These are phyloP conservation scores for Cryphonectria naterciae DNA, from an alignment of 2,329 filamentous ascomycete species.

Conservation along the genomic window DNA sequence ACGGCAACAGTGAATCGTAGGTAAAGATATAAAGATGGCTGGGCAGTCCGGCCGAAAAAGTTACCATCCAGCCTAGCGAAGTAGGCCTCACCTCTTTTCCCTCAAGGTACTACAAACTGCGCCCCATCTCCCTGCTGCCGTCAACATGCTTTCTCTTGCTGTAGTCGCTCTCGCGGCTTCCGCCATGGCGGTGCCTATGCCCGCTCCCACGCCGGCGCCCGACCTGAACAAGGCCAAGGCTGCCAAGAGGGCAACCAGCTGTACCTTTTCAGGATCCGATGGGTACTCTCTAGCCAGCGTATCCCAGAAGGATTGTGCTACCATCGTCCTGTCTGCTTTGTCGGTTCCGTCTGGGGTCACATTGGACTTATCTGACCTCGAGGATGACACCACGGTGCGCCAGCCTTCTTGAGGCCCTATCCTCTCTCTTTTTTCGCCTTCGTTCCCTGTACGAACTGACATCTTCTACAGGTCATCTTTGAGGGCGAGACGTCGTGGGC, in stretches of 20 bases:
- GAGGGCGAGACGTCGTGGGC: constrained; percentile 67
- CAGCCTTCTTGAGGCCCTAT: constrained; percentile 44
- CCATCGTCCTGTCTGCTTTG: constrained; percentile 56
- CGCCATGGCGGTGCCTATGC: constrained; percentile 24
- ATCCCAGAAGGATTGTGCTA: constrained; percentile 54
- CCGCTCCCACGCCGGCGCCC: constrained; percentile 18
- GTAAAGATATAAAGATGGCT: constrained; percentile 9
- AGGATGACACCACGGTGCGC: constrained; percentile 40
- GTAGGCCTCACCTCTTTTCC: constrained; percentile 3
- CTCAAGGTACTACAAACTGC: neutral
- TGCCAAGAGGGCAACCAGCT: constrained; percentile 38
- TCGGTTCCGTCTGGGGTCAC: constrained; percentile 61
- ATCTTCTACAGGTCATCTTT: constrained; percentile 55
- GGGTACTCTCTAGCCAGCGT: constrained; percentile 45
- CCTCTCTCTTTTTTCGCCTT: too few relatives aligned
- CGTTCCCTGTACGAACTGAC: constrained; percentile 17
- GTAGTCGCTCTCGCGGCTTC: constrained; percentile 28
- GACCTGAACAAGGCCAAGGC: constrained; percentile 17
- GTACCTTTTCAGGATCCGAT: constrained; percentile 59
- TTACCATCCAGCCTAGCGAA: neutral
- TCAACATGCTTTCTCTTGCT: constrained; percentile 21
- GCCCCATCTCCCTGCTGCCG: neutral
- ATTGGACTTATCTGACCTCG: constrained; percentile 58
- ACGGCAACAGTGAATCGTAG: neutral
- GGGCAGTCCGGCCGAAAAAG: neutral